These are phyloP conservation scores for Fusarium nisikadoi DNA, from an alignment of 2,329 filamentous ascomycete species.

Conservation along the genomic window DNA sequence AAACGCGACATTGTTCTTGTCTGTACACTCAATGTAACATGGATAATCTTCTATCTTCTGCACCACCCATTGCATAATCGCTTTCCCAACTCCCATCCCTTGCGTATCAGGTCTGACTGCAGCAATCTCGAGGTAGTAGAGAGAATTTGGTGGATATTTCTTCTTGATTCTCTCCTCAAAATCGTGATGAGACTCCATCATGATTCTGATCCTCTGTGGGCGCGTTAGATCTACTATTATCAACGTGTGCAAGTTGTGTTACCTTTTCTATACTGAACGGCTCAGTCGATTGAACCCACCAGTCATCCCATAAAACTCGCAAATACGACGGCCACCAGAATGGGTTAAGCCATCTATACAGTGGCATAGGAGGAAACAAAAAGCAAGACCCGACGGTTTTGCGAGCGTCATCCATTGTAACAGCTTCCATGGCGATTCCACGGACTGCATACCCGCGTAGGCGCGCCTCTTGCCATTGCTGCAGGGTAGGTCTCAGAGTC, in stretches of 20 bases:
- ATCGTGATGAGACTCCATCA: neutral
- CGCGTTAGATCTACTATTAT: rapidly evolving
- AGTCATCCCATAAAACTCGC: neutral
- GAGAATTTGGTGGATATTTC: neutral
- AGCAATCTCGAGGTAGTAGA: neutral
- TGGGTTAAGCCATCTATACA: neutral
- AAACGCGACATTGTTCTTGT: neutral
- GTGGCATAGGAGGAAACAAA: neutral
- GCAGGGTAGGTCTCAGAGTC: neutral
- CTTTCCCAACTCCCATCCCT: neutral
- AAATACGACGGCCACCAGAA: neutral
- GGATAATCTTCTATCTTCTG: neutral
- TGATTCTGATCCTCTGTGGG: neutral
- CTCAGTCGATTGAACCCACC: neutral
- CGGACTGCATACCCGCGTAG: neutral
- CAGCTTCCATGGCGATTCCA: neutral
- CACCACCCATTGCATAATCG: neutral
- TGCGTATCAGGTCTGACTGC: neutral
- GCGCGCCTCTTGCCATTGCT: neutral
- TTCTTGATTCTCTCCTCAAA: neutral
- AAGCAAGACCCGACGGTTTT: neutral
- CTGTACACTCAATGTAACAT: neutral
- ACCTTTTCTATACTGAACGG: neutral
- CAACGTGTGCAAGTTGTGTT: rapidly evolving
- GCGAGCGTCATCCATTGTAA: neutral